Evolutionary conservation across 2,329 filamentous ascomycete genomes (phyloP).

Genomic region (Phialocephala subalpina): DNA sequence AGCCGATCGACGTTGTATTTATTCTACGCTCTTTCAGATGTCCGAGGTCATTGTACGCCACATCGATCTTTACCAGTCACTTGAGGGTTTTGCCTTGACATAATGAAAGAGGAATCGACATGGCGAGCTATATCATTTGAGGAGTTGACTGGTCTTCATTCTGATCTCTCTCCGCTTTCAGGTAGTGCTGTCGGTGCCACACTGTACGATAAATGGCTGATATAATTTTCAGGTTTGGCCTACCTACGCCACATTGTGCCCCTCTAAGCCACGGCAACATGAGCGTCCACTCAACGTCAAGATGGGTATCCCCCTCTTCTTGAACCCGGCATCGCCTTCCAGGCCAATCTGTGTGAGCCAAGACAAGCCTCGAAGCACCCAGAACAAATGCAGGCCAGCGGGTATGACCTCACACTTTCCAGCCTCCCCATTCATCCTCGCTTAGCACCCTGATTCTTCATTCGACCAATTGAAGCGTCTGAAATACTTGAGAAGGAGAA

Average conservation of each 20-base stretch:
- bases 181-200: background rate
- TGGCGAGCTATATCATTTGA: background rate
- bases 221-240: conserved; percentile 1
- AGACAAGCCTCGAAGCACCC: background rate
- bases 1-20: background rate
- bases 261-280: conserved; percentile 12
- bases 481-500: background rate
- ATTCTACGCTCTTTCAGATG: background rate
- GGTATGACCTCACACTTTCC: conserved; percentile 10
- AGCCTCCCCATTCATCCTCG: background rate
- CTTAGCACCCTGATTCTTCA: background rate
- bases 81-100: background rate
- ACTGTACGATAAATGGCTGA: conserved; percentile 12
- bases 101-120: background rate
- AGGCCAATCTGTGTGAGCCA: conserved; percentile 2
- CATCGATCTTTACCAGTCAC: background rate
- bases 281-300: background rate
- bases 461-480: background rate
- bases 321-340: background rate
- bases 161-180: background rate
- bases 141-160: background rate
- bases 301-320: background rate
- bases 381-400: conserved; percentile 7
- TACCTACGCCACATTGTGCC: conserved; percentile 12
- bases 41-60: background rate